These are phyloP conservation scores for Canavalia gladiata DNA, from an alignment of 306 rosid genomes.

Conservation along the genomic window DNA sequence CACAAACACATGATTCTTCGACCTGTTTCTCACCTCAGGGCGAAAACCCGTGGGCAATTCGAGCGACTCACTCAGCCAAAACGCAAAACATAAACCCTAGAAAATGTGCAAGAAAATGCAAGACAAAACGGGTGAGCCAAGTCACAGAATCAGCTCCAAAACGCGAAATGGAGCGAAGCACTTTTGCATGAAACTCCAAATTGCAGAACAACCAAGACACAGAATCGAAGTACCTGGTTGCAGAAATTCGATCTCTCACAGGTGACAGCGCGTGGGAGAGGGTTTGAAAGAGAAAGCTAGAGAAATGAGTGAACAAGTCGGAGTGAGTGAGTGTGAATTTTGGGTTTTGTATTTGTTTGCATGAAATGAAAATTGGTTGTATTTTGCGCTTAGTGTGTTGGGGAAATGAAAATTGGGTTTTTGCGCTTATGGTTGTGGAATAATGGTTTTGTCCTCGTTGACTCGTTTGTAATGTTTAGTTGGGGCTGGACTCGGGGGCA, in stretches of 20 bases:
- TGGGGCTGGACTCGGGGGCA: neutral
- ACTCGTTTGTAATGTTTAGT: neutral
- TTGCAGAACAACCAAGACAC: conserved; percentile 3
- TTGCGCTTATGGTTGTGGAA: neutral
- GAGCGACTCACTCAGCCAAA: neutral
- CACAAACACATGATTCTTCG: neutral
- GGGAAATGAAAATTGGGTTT: neutral
- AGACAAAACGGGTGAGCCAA: neutral
- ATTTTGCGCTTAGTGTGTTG: neutral
- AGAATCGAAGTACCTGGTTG: neutral
- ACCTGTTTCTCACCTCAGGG: conserved; percentile 26
- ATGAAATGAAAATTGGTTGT: neutral
- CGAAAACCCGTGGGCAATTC: neutral
- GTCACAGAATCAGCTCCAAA: neutral
- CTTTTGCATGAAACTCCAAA: conserved; percentile 40
- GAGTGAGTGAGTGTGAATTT: neutral
- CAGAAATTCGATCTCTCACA: neutral
- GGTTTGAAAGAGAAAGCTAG: neutral
- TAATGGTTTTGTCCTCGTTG: neutral
- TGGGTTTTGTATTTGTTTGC: neutral
- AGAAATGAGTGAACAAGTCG: neutral
- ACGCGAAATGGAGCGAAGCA: neutral
- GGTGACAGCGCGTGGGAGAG: neutral
- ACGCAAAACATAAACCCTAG: conserved; percentile 37
- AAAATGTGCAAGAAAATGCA: neutral